Base-by-base conservation (phyloP, 2,329 filamentous ascomycete genomes). In the Ceratocystis albifundus region DNA sequence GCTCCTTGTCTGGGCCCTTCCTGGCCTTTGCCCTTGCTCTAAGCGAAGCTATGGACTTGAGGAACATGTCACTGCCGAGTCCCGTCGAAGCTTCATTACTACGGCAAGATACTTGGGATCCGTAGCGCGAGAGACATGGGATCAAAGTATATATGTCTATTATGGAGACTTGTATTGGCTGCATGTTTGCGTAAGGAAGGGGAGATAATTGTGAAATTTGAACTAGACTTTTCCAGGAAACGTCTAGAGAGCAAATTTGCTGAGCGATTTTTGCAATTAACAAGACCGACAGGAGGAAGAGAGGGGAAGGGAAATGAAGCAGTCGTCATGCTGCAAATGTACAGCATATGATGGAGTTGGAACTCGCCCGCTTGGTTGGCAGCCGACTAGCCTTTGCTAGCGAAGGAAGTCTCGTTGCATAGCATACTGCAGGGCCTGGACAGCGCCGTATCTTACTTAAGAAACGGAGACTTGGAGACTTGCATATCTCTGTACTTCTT, bases 91-190 rank as follows among this genome's bases (percentile, higher is more conserved):
- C 55, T 59, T 59, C 15, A 32, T 12, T 36, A 59, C 55, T 59
- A 59, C 55, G 55, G 55, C 55, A 59, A 59, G 55, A 30, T 59
- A 59, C 55, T 59, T 59, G 55, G 55, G 25, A 17, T n/a, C 4
- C 25, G 17, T 59, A 59, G 55, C 25, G 30, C 32, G 28, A 59
- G 55, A 30, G 32, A 59, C 55, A 32, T 59, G 55, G 55, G 55
- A 59, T 59, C 28, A 59, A 59, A 59, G 55, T 59, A 59, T 59
- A 36, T 59, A 36, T 59, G 55, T 28, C 36, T 59, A 59, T 59
- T 59, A 22, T 32, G 55, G 55, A 25, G 55, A 8, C 55, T 36
- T n/a, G 55, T 30, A 59, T n/a, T 59, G 55, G 55, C 55, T 8
- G 55, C 15, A 28, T 20, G 15, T 12, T 20, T 20, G 20, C 20